A percentile compares a stretch with the other conserved stretches of the same genome.
Conservation (phyloP, 2,329 filamentous ascomycete species). For the Monilinia vaccinii-corymbosi region DNA sequence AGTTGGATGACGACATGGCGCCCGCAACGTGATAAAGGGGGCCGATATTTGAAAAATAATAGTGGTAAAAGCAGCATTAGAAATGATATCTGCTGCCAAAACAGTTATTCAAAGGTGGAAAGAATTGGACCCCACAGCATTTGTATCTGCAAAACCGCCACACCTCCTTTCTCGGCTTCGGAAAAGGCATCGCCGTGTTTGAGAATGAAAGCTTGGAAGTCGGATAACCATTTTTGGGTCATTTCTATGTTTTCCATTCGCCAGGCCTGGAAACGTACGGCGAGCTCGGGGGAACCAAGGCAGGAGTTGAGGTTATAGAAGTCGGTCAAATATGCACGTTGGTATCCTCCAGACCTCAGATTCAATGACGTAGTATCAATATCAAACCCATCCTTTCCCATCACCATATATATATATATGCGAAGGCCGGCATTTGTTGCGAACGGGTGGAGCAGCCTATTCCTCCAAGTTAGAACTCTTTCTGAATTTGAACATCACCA, state of each 20-base stretch:
- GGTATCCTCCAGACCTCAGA: slow-evolving; percentile 17
- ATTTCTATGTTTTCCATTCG: slow-evolving; percentile 36
- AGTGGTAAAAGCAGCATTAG: neutral
- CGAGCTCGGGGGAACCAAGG: slow-evolving; percentile 36
- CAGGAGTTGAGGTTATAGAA: slow-evolving; percentile 30
- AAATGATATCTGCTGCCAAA: slow-evolving; percentile 33
- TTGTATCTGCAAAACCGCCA: slow-evolving; percentile 51
- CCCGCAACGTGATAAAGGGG: slow-evolving; percentile 54
- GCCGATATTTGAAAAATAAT: slow-evolving; percentile 33
- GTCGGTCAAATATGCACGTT: slow-evolving; percentile 17
- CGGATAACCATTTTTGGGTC: slow-evolving; percentile 44
- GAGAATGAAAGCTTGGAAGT: slow-evolving; percentile 45
- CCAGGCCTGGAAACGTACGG: slow-evolving; percentile 4
- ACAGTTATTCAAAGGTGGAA: slow-evolving; percentile 46
- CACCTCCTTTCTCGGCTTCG: slow-evolving; percentile 43
- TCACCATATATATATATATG: slow-evolving; percentile 26
- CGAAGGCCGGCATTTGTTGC: slow-evolving; percentile 26
- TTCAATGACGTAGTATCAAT: slow-evolving; percentile 17
- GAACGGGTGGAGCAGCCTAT: slow-evolving; percentile 20
- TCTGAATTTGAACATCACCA: too few species aligned
- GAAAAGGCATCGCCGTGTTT: slow-evolving; percentile 38
- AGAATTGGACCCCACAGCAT: slow-evolving; percentile 45
- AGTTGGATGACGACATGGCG: slow-evolving; percentile 47
- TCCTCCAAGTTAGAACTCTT: neutral
- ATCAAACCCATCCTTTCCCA: slow-evolving; percentile 25